Evolutionary conservation across 305 asterid species (phyloP).

Genomic region (Solanum hybrid): DNA sequence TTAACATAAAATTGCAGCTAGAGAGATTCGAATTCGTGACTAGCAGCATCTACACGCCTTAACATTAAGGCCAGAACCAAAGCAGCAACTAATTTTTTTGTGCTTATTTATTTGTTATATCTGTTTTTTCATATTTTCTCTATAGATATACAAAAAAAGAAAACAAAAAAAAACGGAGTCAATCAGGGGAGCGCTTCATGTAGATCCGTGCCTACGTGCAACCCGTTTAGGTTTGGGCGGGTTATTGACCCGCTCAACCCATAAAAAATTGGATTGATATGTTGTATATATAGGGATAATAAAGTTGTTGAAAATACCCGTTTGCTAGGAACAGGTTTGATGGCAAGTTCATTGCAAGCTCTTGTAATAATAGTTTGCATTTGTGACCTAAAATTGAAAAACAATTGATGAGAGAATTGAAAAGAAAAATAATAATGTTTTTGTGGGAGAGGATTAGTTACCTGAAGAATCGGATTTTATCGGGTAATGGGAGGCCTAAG

Average conservation of each 20-base stretch:
- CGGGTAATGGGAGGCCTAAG: slow-evolving; percentile 71
- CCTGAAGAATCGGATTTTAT: slow-evolving; percentile 81
- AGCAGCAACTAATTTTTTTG: not conserved
- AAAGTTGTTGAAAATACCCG: slow-evolving; percentile 32
- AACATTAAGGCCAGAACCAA: not conserved
- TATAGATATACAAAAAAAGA: not conserved
- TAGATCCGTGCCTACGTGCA: not conserved
- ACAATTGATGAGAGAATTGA: not conserved
- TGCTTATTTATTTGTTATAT: no score
- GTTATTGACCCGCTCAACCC: not conserved
- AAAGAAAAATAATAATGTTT: not conserved
- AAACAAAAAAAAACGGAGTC: not conserved
- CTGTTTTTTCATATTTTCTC: not conserved
- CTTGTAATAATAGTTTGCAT: slow-evolving; percentile 93
- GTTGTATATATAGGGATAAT: not conserved
- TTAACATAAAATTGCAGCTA: not conserved
- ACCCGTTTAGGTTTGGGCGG: not conserved
- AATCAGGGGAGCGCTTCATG: not conserved
- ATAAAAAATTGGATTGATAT: not conserved
- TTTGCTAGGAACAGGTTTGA: slow-evolving; percentile 80
- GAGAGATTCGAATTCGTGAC: not conserved
- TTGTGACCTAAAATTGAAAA: slow-evolving; percentile 59
- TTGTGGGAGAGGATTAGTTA: slow-evolving; percentile 10
- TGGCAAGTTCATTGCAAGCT: slow-evolving; percentile 81
- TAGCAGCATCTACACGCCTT: not conserved